Base-by-base conservation (phyloP, 1,284 basidiomycete species). In the Cutaneotrichosporon arboriforme region DNA sequence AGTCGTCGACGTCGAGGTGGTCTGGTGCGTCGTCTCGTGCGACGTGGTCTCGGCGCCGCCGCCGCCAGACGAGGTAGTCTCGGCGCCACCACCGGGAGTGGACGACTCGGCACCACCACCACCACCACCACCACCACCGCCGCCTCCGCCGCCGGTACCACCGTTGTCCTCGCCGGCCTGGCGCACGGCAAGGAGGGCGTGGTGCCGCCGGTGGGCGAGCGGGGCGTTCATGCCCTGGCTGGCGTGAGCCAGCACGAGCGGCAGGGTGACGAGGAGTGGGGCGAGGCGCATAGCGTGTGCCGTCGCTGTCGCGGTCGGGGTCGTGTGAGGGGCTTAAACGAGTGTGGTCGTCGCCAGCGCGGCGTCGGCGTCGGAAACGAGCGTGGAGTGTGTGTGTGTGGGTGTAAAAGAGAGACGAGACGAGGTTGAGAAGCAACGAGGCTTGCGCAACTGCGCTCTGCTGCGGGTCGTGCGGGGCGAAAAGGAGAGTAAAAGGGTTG, bases 171-270 rank as follows among this genome's bases (percentile, higher is more conserved):
- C 22, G 18, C 38, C 38, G 18, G 20, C 10, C 44, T 26, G 22
- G 48, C 31, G 18, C 26, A 35, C 26, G 46, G 39, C 18, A 36
- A 38, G 61, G 60, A 20, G 64, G 62, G 63, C 70, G 71, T 55
- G 68, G 68, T 8, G 67, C 64, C 2, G 67, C 61, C 4, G 49
- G 37, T 66, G 55, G 34, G 58, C 39, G 5, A 70, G n/a, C n/a
- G n/a, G 55, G 45, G 69, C 69, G 59, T 68, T 63, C 3, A 52
- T 57, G 39, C 68, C 68, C 1, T 69, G 55, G 41, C 70, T 70
- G 52, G 40, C n/a, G 34, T 18, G 42, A 38, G 31, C 31, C 31
- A 42, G 10, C 37, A 26, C 26, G 36, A 39, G 37, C 31, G 46
- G 35, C 46, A 47, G 46, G 42, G 23, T n/a, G 36, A 47, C 17